Percentiles rank a stretch among this genome's conserved stretches.
Evolutionary conservation across 208 protist species (phyloP).

Genomic region (Crithidia acanthocephali): DNA sequence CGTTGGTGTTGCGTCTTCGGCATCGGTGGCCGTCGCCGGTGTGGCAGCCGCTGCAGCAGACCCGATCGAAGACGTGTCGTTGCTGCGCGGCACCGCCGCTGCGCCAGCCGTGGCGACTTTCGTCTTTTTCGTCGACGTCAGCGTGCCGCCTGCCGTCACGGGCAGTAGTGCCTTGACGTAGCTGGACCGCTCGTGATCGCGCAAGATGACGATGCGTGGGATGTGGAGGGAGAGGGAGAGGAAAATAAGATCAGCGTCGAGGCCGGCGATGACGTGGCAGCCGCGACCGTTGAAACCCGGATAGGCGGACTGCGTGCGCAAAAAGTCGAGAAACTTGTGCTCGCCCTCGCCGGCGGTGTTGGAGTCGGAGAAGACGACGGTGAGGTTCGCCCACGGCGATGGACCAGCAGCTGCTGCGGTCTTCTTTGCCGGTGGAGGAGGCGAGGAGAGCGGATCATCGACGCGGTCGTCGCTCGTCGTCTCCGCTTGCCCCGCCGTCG

Average conservation of each 20-base stretch:
- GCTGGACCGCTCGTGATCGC: slow-evolving; percentile 60
- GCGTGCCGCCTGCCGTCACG: slow-evolving; percentile 13
- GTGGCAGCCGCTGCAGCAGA: not conserved
- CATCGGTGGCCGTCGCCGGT: not conserved
- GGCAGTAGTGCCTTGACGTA: slow-evolving; percentile 34
- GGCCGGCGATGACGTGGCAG: slow-evolving; percentile 97
- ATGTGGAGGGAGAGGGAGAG: slow-evolving; percentile 96
- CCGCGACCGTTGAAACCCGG: slow-evolving; percentile 68
- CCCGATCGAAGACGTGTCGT: slow-evolving; percentile 8
- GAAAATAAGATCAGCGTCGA: slow-evolving; percentile 99
- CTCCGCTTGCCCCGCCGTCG: slow-evolving; percentile 2
- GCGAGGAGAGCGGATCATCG: slow-evolving; percentile 6
- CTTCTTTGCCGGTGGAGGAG: not conserved
- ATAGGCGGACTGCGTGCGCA: slow-evolving; percentile 84
- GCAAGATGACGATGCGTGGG: slow-evolving; percentile 93
- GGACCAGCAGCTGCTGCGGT: not conserved
- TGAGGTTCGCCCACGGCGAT: slow-evolving; percentile 79
- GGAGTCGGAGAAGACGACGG: slow-evolving; percentile 95
- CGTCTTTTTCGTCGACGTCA: slow-evolving; percentile 11
- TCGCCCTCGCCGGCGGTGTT: slow-evolving; percentile 97
- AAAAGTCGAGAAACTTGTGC: slow-evolving; percentile 93
- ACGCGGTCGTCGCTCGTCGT: not conserved
- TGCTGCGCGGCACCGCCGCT: not conserved
- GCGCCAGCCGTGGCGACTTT: not conserved
- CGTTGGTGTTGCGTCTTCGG: not conserved